Evolutionary conservation across 768 basidiomycete genomes (phyloP).

Genomic region (Boletus subparvulus): DNA sequence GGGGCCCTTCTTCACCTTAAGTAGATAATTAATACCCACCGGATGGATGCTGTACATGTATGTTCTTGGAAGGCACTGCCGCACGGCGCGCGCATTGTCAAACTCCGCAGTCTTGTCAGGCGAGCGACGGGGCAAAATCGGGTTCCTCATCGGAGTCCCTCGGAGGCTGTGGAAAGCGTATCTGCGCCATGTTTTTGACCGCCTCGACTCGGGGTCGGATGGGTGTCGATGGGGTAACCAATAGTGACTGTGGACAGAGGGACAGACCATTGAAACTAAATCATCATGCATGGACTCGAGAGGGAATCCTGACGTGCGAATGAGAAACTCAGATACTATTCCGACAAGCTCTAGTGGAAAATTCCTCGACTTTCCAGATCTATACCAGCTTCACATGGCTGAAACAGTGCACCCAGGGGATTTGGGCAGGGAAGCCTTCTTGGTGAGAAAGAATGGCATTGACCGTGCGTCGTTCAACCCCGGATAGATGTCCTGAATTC

Average conservation of each 20-base stretch:
- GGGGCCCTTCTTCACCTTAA: too few species aligned
- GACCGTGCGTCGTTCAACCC: constrained; percentile 34
- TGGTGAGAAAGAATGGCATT: constrained; percentile 34
- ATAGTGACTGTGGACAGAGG: not conserved
- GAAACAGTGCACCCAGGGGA: constrained; percentile 13
- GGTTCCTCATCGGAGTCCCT: not conserved
- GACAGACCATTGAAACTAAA: too few species aligned
- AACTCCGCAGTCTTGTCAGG: not conserved
- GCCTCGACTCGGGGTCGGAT: not conserved
- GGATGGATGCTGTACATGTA: not conserved
- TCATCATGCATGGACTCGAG: too few species aligned
- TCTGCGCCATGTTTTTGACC: not conserved
- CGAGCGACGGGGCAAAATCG: too few species aligned
- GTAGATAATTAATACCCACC: not conserved
- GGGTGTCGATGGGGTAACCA: not conserved
- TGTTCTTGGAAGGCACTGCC: not conserved
- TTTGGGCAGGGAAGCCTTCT: constrained; percentile 9
- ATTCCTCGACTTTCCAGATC: not conserved
- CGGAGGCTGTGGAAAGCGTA: not conserved
- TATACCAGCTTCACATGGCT: constrained; percentile 18
- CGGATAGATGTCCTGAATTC: constrained; percentile 13
- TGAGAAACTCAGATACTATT: not conserved
- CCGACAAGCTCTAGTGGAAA: constrained; percentile 2
- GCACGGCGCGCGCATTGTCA: too few species aligned
- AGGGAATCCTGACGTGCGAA: not conserved